Evolutionary conservation across 2,329 filamentous ascomycete species (phyloP).

Genomic region (Xylaria sp.): DNA sequence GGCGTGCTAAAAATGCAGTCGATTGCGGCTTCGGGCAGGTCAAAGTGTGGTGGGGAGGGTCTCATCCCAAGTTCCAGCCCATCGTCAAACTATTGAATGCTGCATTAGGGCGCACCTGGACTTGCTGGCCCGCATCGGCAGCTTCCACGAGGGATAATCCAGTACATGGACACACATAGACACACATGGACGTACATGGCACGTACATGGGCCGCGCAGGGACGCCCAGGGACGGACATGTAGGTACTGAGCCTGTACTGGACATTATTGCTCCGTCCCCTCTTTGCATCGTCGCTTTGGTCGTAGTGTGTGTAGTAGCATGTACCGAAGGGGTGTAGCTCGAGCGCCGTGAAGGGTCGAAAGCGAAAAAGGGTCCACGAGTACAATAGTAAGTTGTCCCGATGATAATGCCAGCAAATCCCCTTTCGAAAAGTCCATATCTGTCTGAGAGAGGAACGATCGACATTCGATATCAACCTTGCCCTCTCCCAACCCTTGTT

Average conservation of each 20-base stretch:
- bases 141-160: constrained; percentile 36
- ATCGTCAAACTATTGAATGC: constrained; percentile 42
- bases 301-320: constrained; percentile 26
- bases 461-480: constrained; percentile 37
- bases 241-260: constrained; percentile 2
- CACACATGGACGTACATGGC: too few relatives aligned
- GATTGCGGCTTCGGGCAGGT: constrained; percentile 37
- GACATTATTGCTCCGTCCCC: constrained; percentile 34
- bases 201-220: background rate
- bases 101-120: constrained; percentile 42
- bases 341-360: constrained; percentile 21
- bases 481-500: constrained; percentile 24
- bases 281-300: constrained; percentile 28
- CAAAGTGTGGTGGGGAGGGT: constrained; percentile 34
- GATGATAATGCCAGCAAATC: constrained; percentile 40
- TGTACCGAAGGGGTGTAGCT: constrained; percentile 31
- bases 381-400: constrained; percentile 28
- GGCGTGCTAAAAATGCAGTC: constrained; percentile 35
- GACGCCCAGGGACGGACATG: background rate
- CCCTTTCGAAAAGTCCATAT: constrained; percentile 18
- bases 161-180: background rate
- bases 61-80: constrained; percentile 38
- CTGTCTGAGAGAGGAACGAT: constrained; percentile 36
- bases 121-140: constrained; percentile 38
- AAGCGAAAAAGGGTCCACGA: constrained; percentile 32